Percentiles rank a stretch among this genome's conserved stretches.
These are phyloP conservation scores for Schoenoplectus tabernaemontani DNA, from an alignment of 202 grass and related monocot species.

Conservation along the genomic window DNA sequence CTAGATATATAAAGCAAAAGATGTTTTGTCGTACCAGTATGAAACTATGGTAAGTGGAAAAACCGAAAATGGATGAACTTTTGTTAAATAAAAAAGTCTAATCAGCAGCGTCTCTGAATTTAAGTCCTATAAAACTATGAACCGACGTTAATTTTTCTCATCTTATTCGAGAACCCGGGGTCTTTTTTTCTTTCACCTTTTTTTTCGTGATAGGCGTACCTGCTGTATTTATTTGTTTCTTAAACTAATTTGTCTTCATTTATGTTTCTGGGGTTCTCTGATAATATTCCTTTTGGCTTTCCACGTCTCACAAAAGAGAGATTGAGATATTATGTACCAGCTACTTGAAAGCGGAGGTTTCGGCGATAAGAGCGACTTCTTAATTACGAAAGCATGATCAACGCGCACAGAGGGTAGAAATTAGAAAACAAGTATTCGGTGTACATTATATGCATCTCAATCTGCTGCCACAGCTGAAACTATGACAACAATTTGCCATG, in stretches of 20 bases:
- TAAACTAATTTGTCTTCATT: neutral
- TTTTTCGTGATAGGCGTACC: neutral
- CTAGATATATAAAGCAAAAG: constrained; percentile 5
- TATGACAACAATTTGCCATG: no score
- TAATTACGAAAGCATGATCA: neutral
- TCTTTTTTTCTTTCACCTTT: neutral
- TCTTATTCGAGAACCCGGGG: neutral
- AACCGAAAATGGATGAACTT: neutral
- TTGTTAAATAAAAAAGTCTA: constrained; percentile 24
- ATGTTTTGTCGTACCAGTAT: neutral
- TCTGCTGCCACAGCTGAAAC: no score
- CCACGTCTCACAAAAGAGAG: neutral
- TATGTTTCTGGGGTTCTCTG: neutral
- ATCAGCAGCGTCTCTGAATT: neutral
- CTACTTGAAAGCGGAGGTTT: neutral
- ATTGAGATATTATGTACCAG: neutral
- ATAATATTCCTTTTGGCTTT: neutral
- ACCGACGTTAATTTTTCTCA: neutral
- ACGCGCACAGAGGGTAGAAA: neutral
- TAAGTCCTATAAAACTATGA: neutral
- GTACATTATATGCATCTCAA: no score
- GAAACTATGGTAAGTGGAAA: constrained; percentile 10
- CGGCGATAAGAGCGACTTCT: neutral
- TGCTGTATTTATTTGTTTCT: neutral
- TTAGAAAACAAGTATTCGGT: neutral